Evolutionary conservation across 2,329 filamentous ascomycete genomes (phyloP), one percentile per base, ranked within the genome.

Genomic region (Apiospora rasikravindrae): DNA sequence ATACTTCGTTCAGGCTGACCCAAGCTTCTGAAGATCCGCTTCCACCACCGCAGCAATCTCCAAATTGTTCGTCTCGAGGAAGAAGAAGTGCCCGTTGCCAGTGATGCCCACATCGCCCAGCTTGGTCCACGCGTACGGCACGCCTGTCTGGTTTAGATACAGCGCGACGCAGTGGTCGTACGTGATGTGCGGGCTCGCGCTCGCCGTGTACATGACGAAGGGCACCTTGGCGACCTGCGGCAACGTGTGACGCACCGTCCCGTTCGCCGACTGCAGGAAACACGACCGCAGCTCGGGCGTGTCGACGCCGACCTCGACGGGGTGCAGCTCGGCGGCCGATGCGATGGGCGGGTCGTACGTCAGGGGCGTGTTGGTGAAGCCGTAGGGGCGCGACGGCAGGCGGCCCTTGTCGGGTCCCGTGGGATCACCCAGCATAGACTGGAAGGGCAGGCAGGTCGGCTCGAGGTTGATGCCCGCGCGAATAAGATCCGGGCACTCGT

Each of bases 121-220:
- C 40, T 72, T 70, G 40, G 68, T 69, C 71, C 71, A 72, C 42
- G 61, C 49, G 13, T 70, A 57, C 33, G 71, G 45, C 10, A 72
- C 71, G 11, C 69, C 69, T 11, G 69, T 69, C 29, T 72, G 71
- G n/a, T 71, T 64, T 29, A 72, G 26, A 16, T 71, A 72, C 19
- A 69, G 49, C 16, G 66, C 66, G 14, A 72, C 69, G 64, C 71
- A 72, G 33, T 72, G 71, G n/a, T 72, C 71, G 47, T 72, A 72
- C 1, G 71, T 69, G n/a, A 69, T 66, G 40, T 72, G 71, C 10
- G 71, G 71, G 22, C 69, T 70, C 5, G 71, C 71, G 33, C 64
- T 69, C 19, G 49, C 71, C 22, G 71, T 72, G 33, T 69, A 72
- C 69, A 71, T 71, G 49, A 71, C 40, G 44, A 69, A 72, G 19